Evolutionary conservation across 2,329 filamentous ascomycete species (phyloP).

Genomic region (Microsporum audouinii): DNA sequence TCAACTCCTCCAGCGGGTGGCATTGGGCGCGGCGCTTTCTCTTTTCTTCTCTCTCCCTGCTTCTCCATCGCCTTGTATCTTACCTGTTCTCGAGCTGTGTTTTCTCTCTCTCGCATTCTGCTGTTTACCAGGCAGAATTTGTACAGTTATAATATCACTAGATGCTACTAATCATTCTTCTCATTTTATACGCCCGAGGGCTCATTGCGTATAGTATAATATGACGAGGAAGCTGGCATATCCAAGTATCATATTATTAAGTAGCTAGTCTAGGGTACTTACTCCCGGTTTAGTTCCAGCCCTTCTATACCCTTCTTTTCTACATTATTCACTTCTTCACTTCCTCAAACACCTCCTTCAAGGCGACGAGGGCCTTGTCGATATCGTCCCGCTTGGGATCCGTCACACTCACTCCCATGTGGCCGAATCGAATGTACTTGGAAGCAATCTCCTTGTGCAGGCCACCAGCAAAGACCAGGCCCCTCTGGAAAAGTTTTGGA

Average conservation of each 20-base stretch:
- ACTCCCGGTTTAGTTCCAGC: no score
- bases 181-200: background rate
- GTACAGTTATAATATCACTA: constrained; percentile 3
- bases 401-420: constrained; percentile 91
- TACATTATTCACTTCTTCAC: constrained; percentile 48
- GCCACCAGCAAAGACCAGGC: constrained; percentile 87
- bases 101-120: background rate
- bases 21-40: background rate
- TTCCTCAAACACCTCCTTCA: constrained; percentile 64
- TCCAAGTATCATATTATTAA: background rate
- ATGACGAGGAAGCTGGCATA: background rate
- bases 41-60: background rate
- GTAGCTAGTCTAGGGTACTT: background rate
- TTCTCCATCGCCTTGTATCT: background rate
- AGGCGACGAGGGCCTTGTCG: constrained; percentile 66
- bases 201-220: background rate
- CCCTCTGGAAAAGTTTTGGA: constrained; percentile 71
- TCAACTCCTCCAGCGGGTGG: background rate
- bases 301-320: background rate
- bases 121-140: background rate
- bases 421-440: constrained; percentile 90
- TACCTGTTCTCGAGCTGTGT: background rate
- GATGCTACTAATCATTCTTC: background rate
- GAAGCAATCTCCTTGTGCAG: constrained; percentile 90
- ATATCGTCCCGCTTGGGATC: constrained; percentile 71